These are phyloP conservation scores for Castanospermum australe DNA, from an alignment of 306 rosid species.

Conservation along the genomic window DNA sequence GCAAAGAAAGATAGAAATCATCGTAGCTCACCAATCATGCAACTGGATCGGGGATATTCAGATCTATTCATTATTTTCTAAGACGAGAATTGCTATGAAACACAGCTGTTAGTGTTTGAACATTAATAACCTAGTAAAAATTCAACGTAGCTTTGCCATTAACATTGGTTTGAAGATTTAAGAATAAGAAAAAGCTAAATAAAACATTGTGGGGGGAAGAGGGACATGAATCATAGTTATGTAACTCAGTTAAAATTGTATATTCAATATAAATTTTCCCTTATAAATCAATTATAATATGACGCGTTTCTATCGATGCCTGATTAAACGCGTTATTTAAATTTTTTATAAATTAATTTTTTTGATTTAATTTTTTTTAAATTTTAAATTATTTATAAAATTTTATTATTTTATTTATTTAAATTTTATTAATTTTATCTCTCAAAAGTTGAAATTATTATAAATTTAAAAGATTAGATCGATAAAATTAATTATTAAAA, in stretches of 20 bases:
- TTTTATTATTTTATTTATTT: too few species aligned
- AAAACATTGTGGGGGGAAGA: background rate
- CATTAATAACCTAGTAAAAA: conserved; percentile 30
- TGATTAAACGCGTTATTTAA: background rate
- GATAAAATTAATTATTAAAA: too few species aligned
- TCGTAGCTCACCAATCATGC: conserved; percentile 35
- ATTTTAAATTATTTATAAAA: too few species aligned
- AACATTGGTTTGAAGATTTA: background rate
- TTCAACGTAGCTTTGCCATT: background rate
- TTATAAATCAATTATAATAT: background rate
- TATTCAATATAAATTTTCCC: background rate
- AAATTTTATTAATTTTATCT: too few species aligned
- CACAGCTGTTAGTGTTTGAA: conserved; percentile 35
- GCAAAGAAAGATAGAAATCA: conserved; percentile 31
- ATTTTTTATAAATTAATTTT: too few species aligned
- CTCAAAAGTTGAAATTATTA: too few species aligned
- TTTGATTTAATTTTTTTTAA: too few species aligned
- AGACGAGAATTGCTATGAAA: conserved; percentile 23
- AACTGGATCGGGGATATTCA: conserved; percentile 29
- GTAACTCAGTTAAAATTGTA: background rate
- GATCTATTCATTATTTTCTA: conserved; percentile 39
- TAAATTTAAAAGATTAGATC: too few species aligned
- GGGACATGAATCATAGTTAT: background rate
- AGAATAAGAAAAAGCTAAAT: background rate
- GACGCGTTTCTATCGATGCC: background rate